Evolutionary conservation across 768 basidiomycete genomes (phyloP).

Genomic region (Tricholoma hemisulphureum): DNA sequence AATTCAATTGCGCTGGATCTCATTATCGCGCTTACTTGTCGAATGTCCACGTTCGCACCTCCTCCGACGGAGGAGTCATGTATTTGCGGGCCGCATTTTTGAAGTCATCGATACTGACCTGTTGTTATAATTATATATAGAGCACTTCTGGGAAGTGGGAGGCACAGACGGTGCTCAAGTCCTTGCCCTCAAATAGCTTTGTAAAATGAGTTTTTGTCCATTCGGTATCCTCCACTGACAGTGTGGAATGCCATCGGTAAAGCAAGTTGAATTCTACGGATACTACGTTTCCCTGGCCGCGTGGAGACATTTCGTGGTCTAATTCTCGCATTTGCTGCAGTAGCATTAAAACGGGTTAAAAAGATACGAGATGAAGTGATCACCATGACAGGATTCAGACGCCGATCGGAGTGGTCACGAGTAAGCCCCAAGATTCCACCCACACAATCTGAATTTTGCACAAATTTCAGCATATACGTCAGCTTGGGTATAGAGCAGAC

Average conservation of each 20-base stretch:
- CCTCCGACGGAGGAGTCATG: too few relatives aligned
- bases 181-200: constrained; percentile 33
- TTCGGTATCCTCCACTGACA: constrained; percentile 42
- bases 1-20: not conserved
- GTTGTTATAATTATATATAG: too few relatives aligned
- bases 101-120: not conserved
- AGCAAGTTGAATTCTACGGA: constrained; percentile 64
- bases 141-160: not conserved
- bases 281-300: constrained; percentile 62
- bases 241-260: constrained; percentile 55
- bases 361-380: not conserved
- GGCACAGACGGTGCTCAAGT: constrained; percentile 14
- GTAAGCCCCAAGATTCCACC: constrained; percentile 52
- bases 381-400: constrained; percentile 44
- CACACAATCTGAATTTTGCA: constrained; percentile 56
- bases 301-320: constrained; percentile 25
- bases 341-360: constrained; percentile 23
- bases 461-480: constrained; percentile 24
- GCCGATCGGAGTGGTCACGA: constrained; percentile 48
- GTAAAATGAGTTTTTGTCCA: constrained; percentile 49
- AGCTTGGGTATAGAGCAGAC: not conserved
- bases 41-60: not conserved
- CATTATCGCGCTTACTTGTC: not conserved
- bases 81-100: not conserved
- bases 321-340: constrained; percentile 33